Percentiles rank a stretch among this genome's conserved stretches.
Evolutionary conservation across 2,329 filamentous ascomycete genomes (phyloP).

Genomic region (Hirsutella thompsonii): DNA sequence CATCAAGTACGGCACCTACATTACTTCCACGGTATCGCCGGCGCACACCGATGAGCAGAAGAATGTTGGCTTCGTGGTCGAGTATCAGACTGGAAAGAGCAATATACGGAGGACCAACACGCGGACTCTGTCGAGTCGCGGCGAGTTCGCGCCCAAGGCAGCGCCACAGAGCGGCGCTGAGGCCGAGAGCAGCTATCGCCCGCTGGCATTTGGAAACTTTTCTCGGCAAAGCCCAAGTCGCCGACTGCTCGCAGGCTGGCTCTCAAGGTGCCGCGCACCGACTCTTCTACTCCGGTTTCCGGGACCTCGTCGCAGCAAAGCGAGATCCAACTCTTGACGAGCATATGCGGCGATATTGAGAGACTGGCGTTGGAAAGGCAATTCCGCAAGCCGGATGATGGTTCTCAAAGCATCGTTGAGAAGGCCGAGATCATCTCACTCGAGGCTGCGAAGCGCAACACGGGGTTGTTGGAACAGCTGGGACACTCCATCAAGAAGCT

Average conservation of each 20-base stretch:
- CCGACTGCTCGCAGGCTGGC: constrained; percentile 30
- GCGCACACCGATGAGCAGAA: constrained; percentile 63
- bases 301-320: constrained; percentile 32
- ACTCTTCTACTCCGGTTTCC: constrained; percentile 41
- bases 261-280: constrained; percentile 40
- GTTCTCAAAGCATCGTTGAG: constrained; percentile 34
- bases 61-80: constrained; percentile 75
- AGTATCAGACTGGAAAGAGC: constrained; percentile 58
- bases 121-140: constrained; percentile 53
- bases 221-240: constrained; percentile 23
- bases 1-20: constrained; percentile 74
- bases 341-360: constrained; percentile 66
- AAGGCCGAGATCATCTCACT: constrained; percentile 66
- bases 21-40: constrained; percentile 74
- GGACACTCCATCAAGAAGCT: constrained; percentile 88
- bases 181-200: constrained; percentile 11
- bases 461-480: constrained; percentile 73
- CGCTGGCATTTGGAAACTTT: constrained; percentile 26
- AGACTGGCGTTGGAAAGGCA: constrained; percentile 43
- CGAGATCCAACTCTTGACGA: constrained; percentile 42
- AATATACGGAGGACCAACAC: constrained; percentile 77
- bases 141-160: constrained; percentile 15
- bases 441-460: constrained; percentile 75
- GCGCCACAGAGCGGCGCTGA: constrained; percentile 5
- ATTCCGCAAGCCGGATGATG: constrained; percentile 26